Evolutionary conservation across 441 rosid genomes (phyloP).

Genomic region (Gossypium davidsonii): DNA sequence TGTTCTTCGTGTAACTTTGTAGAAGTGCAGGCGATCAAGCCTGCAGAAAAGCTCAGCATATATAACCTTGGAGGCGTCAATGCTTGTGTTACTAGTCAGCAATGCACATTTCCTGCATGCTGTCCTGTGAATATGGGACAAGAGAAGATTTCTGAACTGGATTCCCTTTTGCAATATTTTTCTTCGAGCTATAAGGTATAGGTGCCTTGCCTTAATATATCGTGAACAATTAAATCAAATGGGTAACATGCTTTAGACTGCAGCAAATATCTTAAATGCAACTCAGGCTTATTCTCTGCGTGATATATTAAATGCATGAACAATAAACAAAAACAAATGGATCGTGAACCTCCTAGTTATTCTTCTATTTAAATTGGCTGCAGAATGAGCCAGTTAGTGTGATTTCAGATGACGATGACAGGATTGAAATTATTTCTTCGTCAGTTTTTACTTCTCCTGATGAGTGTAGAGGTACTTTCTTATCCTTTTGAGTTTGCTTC

Average conservation of each 20-base stretch:
- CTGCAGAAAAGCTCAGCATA: conserved; percentile 12
- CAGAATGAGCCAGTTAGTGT: conserved; percentile 33
- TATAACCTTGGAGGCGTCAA: conserved; percentile 15
- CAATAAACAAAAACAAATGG: neutral
- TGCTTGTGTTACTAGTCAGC: conserved; percentile 9
- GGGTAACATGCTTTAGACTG: neutral
- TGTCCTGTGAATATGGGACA: conserved; percentile 7
- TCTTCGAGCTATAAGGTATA: conserved; percentile 24
- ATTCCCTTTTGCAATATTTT: conserved; percentile 20
- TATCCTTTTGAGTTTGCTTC: neutral
- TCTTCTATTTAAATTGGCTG: conserved; percentile 20
- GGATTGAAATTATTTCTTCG: conserved; percentile 20
- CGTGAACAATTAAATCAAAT: conserved; percentile 1
- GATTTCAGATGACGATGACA: conserved; percentile 31
- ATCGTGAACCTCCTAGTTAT: conserved; percentile 10
- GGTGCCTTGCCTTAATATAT: conserved; percentile 5
- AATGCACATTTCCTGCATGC: neutral
- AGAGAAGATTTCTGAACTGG: conserved; percentile 17
- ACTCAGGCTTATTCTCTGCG: conserved; percentile 14
- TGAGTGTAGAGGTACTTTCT: conserved; percentile 28
- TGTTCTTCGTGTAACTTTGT: conserved; percentile 9
- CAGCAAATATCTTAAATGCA: conserved; percentile 14
- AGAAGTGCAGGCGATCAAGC: conserved; percentile 22
- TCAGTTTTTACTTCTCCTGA: conserved; percentile 23
- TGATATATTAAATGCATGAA: neutral